phyloP scores from a whole-genome alignment of 495 filamentous ascomycete species.

The Recurvomyces mirabilis region DNA sequence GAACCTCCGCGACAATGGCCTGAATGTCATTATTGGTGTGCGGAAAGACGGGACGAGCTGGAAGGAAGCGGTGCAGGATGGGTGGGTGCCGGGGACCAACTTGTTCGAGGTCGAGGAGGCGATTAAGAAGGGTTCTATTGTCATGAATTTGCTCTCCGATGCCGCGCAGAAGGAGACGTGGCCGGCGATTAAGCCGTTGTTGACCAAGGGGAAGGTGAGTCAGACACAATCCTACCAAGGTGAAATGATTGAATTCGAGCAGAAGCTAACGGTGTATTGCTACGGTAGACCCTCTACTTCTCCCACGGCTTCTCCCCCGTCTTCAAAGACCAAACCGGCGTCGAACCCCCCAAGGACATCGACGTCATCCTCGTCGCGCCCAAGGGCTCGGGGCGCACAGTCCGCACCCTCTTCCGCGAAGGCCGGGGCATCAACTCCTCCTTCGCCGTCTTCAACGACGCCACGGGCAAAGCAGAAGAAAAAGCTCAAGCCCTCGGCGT shows the following conservation, averaged over 20 bases:
- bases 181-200: slow-evolving; percentile 91
- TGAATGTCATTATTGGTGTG: slow-evolving; percentile 97
- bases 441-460: slow-evolving; percentile 96
- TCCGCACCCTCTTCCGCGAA: slow-evolving; percentile 93
- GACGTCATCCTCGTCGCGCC: slow-evolving; percentile 99
- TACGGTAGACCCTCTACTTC: slow-evolving; percentile 84
- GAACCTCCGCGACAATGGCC: slow-evolving; percentile 96
- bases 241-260: too few species aligned
- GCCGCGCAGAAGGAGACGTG: slow-evolving; percentile 97
- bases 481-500: slow-evolving; percentile 95
- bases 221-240: slow-evolving; percentile 14
- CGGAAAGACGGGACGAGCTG: slow-evolving; percentile 96
- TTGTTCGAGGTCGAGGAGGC: slow-evolving; percentile 95
- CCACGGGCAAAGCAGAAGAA: slow-evolving; percentile 96
- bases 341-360: slow-evolving; percentile 86
- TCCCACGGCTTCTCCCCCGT: slow-evolving; percentile 99
- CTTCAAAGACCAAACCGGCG: slow-evolving; percentile 98
- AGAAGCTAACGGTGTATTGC: slow-evolving; percentile 10
- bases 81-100: slow-evolving; percentile 96
- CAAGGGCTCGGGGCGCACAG: slow-evolving; percentile 97
- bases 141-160: slow-evolving; percentile 98
- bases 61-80: slow-evolving; percentile 93
- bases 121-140: slow-evolving; percentile 80
- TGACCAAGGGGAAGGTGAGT: slow-evolving; percentile 90
- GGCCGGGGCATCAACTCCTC: slow-evolving; percentile 99